Conservation (phyloP, 2,329 filamentous ascomycete genomes). For the Colletotrichum scovillei region DNA sequence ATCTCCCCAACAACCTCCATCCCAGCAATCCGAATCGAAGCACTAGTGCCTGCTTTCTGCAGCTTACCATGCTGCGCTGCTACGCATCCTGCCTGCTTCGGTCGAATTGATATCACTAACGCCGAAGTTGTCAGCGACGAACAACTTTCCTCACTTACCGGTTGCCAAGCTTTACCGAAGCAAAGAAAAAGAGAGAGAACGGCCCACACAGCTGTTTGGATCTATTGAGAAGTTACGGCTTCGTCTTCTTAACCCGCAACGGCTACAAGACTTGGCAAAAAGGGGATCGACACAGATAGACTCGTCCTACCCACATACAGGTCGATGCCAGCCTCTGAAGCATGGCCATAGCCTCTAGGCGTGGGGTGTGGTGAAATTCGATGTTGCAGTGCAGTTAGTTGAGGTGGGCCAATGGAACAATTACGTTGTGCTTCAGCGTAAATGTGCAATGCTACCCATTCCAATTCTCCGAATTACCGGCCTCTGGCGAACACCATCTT, state of each 20-base stretch:
- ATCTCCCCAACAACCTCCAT: background rate
- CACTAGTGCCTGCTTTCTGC: background rate
- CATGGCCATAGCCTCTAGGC: background rate
- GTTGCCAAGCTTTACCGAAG: too few relatives aligned
- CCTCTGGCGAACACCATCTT: too few relatives aligned
- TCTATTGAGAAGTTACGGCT: too few relatives aligned
- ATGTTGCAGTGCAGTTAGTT: background rate
- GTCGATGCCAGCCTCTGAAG: background rate
- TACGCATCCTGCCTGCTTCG: too few relatives aligned
- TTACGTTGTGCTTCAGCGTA: background rate
- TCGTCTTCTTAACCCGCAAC: background rate
- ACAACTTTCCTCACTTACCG: too few relatives aligned
- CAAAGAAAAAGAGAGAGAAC: too few relatives aligned
- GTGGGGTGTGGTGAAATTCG: background rate
- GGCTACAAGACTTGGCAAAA: background rate
- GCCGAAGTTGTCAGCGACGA: too few relatives aligned
- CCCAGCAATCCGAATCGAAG: background rate
- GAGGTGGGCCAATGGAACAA: background rate
- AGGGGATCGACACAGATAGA: too few relatives aligned
- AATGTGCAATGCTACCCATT: too few relatives aligned
- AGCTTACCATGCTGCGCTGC: background rate
- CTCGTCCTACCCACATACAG: background rate
- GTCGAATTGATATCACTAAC: too few relatives aligned
- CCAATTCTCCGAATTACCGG: too few relatives aligned
- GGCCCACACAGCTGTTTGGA: too few relatives aligned